Conservation (phyloP, 345 rosid genomes). For the Orychophragmus violaceus region DNA sequence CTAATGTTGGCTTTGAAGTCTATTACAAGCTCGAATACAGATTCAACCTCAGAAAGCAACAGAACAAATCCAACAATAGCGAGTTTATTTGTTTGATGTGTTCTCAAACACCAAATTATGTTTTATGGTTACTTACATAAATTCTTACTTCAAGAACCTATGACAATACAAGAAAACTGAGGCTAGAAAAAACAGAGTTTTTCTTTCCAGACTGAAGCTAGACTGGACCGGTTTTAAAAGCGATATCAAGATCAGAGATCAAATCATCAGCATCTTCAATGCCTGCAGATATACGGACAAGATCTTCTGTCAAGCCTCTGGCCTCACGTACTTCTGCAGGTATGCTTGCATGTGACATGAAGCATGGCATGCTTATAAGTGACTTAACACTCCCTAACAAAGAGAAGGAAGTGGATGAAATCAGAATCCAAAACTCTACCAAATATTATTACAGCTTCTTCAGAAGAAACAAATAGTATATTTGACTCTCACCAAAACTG, state of each 20-base stretch:
- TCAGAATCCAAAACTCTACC: neutral
- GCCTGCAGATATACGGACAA: constrained; percentile 81
- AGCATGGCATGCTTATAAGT: constrained; percentile 96
- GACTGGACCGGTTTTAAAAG: constrained; percentile 57
- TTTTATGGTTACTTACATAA: constrained; percentile 1
- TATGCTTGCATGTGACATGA: constrained; percentile 97
- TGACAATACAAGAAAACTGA: neutral
- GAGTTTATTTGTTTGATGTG: neutral
- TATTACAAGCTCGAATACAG: neutral
- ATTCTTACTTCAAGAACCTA: constrained; percentile 6
- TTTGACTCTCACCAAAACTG: constrained; percentile 68
- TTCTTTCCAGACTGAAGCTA: neutral
- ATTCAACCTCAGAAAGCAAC: neutral
- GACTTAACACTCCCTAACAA: constrained; percentile 88
- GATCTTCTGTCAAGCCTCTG: constrained; percentile 91
- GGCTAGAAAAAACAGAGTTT: neutral
- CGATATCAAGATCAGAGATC: constrained; percentile 72
- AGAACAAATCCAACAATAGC: neutral
- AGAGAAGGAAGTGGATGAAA: neutral
- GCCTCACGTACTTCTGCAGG: constrained; percentile 76
- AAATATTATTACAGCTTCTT: neutral
- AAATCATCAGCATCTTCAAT: constrained; percentile 90
- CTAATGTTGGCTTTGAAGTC: neutral
- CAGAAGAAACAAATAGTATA: neutral
- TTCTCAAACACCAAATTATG: neutral